Evolutionary conservation across 139 green algal genomes (phyloP).

Genomic region (Chlamydomonas applanata): DNA sequence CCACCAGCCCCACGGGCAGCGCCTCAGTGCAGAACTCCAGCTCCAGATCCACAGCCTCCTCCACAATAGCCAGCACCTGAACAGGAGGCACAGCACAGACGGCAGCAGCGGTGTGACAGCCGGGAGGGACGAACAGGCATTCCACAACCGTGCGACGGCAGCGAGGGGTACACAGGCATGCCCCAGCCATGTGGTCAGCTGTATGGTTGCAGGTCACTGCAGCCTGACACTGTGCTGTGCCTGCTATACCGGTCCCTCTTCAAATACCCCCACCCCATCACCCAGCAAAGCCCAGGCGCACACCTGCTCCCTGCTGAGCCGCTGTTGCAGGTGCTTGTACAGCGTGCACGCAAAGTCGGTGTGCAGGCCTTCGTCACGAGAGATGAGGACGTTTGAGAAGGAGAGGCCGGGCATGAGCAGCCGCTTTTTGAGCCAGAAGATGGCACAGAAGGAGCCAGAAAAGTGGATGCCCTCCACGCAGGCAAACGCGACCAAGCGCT

Average conservation of each 20-base stretch:
- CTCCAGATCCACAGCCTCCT: conserved; percentile 93
- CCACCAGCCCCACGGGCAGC: conserved; percentile 61
- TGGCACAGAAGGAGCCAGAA: conserved; percentile 87
- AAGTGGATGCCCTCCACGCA: conserved; percentile 99
- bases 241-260: too few relatives aligned
- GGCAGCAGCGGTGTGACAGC: too few relatives aligned
- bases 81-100: too few relatives aligned
- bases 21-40: conserved; percentile 79
- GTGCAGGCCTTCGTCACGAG: conserved; percentile 96
- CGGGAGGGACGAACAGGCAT: too few relatives aligned
- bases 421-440: conserved; percentile 99
- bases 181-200: neutral
- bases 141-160: neutral
- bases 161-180: too few relatives aligned
- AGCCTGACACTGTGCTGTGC: too few relatives aligned
- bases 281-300: neutral
- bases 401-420: conserved; percentile 95
- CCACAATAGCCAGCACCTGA: conserved; percentile 21
- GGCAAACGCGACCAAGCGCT: conserved; percentile 86
- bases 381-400: conserved; percentile 99
- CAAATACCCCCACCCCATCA: neutral
- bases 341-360: conserved; percentile 97
- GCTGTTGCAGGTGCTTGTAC: conserved; percentile 56
- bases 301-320: too few relatives aligned
- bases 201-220: neutral